Conservation (phyloP, 441 rosid genomes). For the Corymbia citriodora region DNA sequence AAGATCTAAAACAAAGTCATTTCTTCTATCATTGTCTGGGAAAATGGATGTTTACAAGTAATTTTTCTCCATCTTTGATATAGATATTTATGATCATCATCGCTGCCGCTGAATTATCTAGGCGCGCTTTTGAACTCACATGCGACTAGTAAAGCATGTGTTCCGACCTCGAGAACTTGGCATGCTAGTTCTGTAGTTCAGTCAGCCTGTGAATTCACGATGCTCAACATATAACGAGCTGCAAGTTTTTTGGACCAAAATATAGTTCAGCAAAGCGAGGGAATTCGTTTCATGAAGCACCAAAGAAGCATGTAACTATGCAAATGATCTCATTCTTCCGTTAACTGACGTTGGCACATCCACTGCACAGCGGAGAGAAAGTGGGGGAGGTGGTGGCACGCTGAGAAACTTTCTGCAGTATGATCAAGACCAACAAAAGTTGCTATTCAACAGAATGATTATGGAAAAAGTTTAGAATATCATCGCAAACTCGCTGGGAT, state of each 20-base stretch:
- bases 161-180: neutral
- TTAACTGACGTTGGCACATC: neutral
- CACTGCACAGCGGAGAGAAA: neutral
- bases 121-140: neutral
- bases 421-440: neutral
- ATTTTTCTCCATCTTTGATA: no score
- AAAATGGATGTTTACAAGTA: neutral
- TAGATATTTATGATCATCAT: no score
- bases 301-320: neutral
- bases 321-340: neutral
- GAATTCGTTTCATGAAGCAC: neutral
- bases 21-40: neutral
- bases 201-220: neutral
- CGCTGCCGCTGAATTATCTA: neutral
- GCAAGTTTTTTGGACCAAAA: neutral
- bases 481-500: conserved; percentile 29
- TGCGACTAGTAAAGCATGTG: neutral
- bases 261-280: neutral
- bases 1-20: neutral
- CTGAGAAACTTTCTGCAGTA: neutral
- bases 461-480: conserved; percentile 44
- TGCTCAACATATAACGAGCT: neutral
- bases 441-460: neutral
- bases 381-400: neutral
- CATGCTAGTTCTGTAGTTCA: neutral